These are phyloP conservation scores for Xylaria sp. DNA, from an alignment of 2,329 filamentous ascomycete species.

Conservation along the genomic window DNA sequence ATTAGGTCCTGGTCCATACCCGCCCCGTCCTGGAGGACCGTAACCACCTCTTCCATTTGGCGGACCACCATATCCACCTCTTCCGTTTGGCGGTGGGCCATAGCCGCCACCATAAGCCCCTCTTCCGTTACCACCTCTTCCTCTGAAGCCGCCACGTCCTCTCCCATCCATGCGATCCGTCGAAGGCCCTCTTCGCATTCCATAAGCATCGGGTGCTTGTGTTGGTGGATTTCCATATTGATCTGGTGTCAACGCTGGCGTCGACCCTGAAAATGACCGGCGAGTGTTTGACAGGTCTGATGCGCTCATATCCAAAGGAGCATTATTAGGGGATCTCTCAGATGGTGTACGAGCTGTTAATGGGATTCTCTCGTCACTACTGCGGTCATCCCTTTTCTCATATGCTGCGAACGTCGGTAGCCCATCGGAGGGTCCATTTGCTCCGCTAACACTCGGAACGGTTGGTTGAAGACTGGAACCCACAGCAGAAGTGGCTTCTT, in stretches of 20 bases:
- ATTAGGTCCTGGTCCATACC: constrained; percentile 51
- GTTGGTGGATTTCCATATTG: constrained; percentile 72
- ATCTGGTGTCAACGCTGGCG: constrained; percentile 58
- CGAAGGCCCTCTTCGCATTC: constrained; percentile 59
- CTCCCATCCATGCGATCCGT: constrained; percentile 62
- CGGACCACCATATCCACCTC: constrained; percentile 57
- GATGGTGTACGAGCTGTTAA: constrained; percentile 74
- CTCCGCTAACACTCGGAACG: constrained; percentile 66
- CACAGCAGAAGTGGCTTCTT: constrained; percentile 57
- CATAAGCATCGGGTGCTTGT: constrained; percentile 58
- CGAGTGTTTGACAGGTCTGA: constrained; percentile 52
- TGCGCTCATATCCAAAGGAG: constrained; percentile 54
- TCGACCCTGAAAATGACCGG: constrained; percentile 56
- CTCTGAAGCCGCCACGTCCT: constrained; percentile 66
- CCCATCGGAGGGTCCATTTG: constrained; percentile 60
- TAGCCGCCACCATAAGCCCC: constrained; percentile 55
- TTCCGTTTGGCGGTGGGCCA: constrained; percentile 58
- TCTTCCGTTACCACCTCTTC: constrained; percentile 63
- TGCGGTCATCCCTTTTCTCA: constrained; percentile 71
- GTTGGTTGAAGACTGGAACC: constrained; percentile 65
- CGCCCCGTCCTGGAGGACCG: constrained; percentile 47
- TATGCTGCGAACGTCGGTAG: constrained; percentile 71
- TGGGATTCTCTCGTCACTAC: constrained; percentile 76
- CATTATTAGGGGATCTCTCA: constrained; percentile 63
- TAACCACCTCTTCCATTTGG: constrained; percentile 52